These are phyloP conservation scores for Effrenium voratum DNA, from an alignment of 73 alveolate species.

Conservation along the genomic window DNA sequence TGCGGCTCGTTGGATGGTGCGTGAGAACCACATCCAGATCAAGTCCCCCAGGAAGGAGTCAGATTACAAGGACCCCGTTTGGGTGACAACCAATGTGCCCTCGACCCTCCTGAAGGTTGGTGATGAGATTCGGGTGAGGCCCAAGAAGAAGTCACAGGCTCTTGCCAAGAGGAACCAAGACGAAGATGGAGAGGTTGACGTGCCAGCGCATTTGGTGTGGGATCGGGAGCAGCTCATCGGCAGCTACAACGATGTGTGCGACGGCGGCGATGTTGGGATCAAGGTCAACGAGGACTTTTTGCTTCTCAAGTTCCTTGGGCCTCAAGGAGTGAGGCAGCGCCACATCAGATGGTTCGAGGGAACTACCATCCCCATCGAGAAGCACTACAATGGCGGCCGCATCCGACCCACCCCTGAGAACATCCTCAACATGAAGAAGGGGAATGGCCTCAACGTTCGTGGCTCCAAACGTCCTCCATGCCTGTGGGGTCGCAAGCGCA, in stretches of 20 bases:
- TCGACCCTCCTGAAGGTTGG: constrained; percentile 57
- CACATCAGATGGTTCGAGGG: constrained; percentile 90
- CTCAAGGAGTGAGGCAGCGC: constrained; percentile 66
- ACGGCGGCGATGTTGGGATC: constrained; percentile 34
- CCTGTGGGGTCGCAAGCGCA: constrained; percentile 60
- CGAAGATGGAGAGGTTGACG: constrained; percentile 65
- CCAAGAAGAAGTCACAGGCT: constrained; percentile 44
- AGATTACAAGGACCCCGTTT: constrained; percentile 42
- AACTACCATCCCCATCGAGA: constrained; percentile 63
- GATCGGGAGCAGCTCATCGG: constrained; percentile 48
- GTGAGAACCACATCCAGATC: constrained; percentile 80
- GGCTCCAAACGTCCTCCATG: constrained; percentile 68
- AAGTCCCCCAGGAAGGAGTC: not conserved
- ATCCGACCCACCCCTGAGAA: constrained; percentile 77
- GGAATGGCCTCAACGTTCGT: constrained; percentile 21
- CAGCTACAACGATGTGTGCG: constrained; percentile 61
- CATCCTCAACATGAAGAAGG: constrained; percentile 90
- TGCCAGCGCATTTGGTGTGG: constrained; percentile 62
- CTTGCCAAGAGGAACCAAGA: constrained; percentile 68
- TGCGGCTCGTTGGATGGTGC: constrained; percentile 63
- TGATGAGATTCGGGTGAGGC: constrained; percentile 70
- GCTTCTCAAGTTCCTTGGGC: constrained; percentile 65
- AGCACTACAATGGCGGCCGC: constrained; percentile 86
- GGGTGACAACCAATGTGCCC: constrained; percentile 71
- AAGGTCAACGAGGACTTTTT: constrained; percentile 58